A percentile compares a stretch with the other conserved stretches of the same genome.
These are phyloP conservation scores for Solanum pinnatisectum DNA, from an alignment of 257 asterid species.

Conservation along the genomic window DNA sequence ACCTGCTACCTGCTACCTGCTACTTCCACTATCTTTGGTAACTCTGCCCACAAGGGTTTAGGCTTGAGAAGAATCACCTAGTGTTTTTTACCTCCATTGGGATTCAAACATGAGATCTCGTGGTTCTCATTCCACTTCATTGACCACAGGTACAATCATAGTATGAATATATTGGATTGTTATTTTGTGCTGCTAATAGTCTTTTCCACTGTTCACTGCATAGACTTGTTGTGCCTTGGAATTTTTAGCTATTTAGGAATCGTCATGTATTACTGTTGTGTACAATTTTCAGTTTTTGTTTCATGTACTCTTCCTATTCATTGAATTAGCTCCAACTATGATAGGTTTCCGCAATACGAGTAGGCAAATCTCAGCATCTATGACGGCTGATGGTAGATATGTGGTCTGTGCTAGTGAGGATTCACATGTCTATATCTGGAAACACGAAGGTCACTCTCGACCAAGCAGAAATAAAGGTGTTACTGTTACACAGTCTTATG, in stretches of 20 bases:
- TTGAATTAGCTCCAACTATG: background rate
- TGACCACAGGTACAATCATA: background rate
- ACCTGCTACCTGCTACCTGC: background rate
- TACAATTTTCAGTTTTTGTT: background rate
- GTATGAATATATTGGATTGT: background rate
- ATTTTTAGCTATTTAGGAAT: background rate
- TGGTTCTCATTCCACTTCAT: background rate
- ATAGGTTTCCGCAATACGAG: slow-evolving; percentile 80
- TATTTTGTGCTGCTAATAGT: background rate
- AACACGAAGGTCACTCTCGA: slow-evolving; percentile 69
- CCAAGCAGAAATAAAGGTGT: slow-evolving; percentile 75
- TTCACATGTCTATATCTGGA: slow-evolving; percentile 90
- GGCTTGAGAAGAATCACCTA: background rate
- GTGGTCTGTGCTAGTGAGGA: slow-evolving; percentile 89
- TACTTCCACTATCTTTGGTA: background rate
- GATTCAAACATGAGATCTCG: background rate
- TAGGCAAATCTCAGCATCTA: slow-evolving; percentile 92
- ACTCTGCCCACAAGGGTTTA: background rate
- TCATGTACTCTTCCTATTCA: background rate
- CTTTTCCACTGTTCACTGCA: background rate
- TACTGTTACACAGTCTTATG: slow-evolving; percentile 68
- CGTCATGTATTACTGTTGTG: background rate
- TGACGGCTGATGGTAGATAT: slow-evolving; percentile 72
- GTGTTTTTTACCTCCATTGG: background rate
- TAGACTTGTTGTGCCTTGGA: background rate